Evolutionary conservation across 2,329 filamentous ascomycete species (phyloP), one percentile per base, ranked within the genome.

Genomic region (Cladosporium sp.): DNA sequence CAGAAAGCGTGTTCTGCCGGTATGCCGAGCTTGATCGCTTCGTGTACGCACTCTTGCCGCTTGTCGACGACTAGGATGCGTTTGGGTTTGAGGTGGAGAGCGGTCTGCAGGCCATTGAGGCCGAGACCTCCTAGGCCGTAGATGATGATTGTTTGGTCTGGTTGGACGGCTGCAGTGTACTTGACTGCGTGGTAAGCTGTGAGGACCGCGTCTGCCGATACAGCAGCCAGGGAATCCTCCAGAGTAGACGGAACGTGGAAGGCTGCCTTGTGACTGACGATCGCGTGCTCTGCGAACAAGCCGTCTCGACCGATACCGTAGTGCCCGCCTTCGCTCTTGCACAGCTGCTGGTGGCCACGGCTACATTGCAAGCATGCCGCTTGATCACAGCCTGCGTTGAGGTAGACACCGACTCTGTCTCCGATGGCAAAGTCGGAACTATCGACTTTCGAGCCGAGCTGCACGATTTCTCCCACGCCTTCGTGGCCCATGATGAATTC

Each of bases 221-320:
- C 70, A 1, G 74, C 74, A 0, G 73, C 74, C 13, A 56, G 53
- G 20, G 61, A 54, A 25, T 47, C 15, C 9, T 47, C 40, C 17
- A 55, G 40, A 15, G 59, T 57, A 8, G 47, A 25, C 6, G 63
- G 63, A 4, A 65, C 55, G 13, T 60, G 62, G 10, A 69, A 61
- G 3, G 68, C 69, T 1, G 61, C 66, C 15, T 66, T 60, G 7
- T 56, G 56, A 50, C 67, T 60, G 9, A 70, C 60, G 0, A 65
- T 66, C 0, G 74, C 71, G 37, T 73, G 78, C 0, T 75, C 73
- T 1, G 76, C 74, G 44, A 74, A 76, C 36, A 75, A 75, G 0
- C 76, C 76, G 28, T 78, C 72, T 49, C 76, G 73, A 0, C 76
- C 75, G 19, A 78, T 76, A 0, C 76, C 76, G 1, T 75, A 75